Evolutionary conservation across 2,329 filamentous ascomycete genomes (phyloP), one percentile per base, ranked within the genome.

Genomic region (Botryotinia narcissicola): DNA sequence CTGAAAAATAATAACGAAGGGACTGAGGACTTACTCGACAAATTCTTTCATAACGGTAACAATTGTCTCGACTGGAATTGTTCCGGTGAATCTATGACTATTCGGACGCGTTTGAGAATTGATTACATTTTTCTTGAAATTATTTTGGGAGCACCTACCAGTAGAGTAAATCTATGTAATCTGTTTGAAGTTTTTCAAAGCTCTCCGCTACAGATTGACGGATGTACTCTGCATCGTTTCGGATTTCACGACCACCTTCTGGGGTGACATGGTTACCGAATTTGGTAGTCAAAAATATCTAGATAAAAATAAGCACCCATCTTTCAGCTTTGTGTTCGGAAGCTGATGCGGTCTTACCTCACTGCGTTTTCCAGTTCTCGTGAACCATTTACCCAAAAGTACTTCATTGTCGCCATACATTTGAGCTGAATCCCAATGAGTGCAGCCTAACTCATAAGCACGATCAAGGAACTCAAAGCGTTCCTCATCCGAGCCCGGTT

Each of bases 371-470:
- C 66, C 71, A 83, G 44, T 81, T 73, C 62, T 73, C 79, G 69
- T 82, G 79, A 87, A 84, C 84, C 86, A 87, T 76, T 82, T 83
- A 0, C 85, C 84, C 16, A 87, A 67, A 1, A 87, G 76, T 2
- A 83, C 82, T 75, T 88, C 86, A 68, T 79, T 84, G 69, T 85
- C 83, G 12, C 81, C 83, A 42, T 75, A 77, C 32, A 75, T 59
- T 51, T 75, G 71, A 46, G 75, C 70, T 32, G 75, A 76, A 42
- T 83, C 81, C 81, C 82, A 83, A 46, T 83, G 82, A 0, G 57
- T 62, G 37, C 64, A 70, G n/a, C 83, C 83, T 18, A 79, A 75
- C 18, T 82, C 79, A 22, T 81, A 79, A 14, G 82, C 83, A 6
- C 80, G 77, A 70, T 84, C 82, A 1, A 85, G 79, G 6, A 84